Base-by-base conservation (phyloP, 2,329 filamentous ascomycete genomes). In the Cladosporium sp. region DNA sequence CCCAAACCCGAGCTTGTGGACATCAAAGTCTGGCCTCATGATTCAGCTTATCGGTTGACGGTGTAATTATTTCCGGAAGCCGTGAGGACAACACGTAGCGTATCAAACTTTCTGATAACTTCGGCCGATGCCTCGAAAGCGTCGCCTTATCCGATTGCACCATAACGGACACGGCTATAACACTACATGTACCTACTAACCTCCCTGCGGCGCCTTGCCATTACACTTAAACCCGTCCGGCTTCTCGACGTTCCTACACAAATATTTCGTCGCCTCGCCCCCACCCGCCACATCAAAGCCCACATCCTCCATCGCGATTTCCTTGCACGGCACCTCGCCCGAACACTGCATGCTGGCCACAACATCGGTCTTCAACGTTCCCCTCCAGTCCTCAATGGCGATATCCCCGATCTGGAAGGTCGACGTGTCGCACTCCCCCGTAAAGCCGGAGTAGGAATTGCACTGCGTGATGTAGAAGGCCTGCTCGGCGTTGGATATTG, bases 351-450 rank as follows among this genome's bases (percentile, higher is more conserved):
- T 48, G 12, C 52, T 58, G 2, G 60, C 59, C 1, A 64, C 54
- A 4, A 48, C 45, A 32, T 48, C 45, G 4, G 38, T 52, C 13
- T 42, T 50, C 9, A 60, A 49, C 12, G 61, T 70, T 4, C 69
- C 69, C 12, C 51, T 56, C 42, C 65, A 45, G 8, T 62, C 59
- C 7, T 57, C 52, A 41, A 66, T 62, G 2, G 47, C 44, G 2
- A 73, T 50, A 44, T 70, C 62, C 2, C 57, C 52, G 15, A 76
- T 60, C 45, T 74, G 61, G 51, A 75, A 75, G 24, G 65, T 56
- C 1, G 64, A 56, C 40, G 59, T 62, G 36, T 63, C 58, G 52
- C 63, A 65, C 32, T 60, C 51, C 11, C 56, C 56, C 13, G 44
- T 54, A 15, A 51, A 57, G 13, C 45, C 45, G 15, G 38, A 52